Evolutionary conservation across 306 rosid genomes (phyloP), one percentile per base, ranked within the genome.

Genomic region (Quercus rubra): DNA sequence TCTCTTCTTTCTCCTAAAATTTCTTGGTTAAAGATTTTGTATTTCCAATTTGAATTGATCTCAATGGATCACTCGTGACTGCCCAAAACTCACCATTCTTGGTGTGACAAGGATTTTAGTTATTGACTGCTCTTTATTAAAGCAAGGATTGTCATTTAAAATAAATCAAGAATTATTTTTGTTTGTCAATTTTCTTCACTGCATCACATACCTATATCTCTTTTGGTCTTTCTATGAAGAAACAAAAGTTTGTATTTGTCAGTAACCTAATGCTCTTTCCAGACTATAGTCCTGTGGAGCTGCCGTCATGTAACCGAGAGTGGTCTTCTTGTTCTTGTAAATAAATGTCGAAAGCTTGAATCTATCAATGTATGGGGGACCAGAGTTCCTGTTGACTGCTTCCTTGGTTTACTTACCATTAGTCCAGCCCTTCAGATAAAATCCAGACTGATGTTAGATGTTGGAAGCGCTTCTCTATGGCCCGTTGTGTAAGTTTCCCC

Each of bases 301-400:
- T 93, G 99, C 80, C 94, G 90, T 28, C 98, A 95, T 23, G 94
- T 95, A 57, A 93, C 96, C 0, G 92, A 89, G 89, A 81, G 49
- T 2, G 99, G 99, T 15, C 97, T 95, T 69, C 75, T 84, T 54
- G 87, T 73, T 21, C 81, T 95, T 5, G 96, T 93, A 69, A 90
- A 85, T 74, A 87, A 89, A 78, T 95, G 99, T 74, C 80, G 73
- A 20, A 90, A 87, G 81, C 97, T 95, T 31, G 91, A 90, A 78
- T 89, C 93, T 14, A 87, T 93, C 83, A 93, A 93, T 64, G 86
- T 90, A 2, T 93, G 97, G 97, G 99, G 97, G n/a, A 90, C 93
- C 55, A 83, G 97, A 87, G 82, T 95, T 85, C 94, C 96, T 35
- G 85, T 80, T 49, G 92, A 90, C 25, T 86, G 89, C 82, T 83